Evolutionary conservation across 2,329 filamentous ascomycete genomes (phyloP).

Genomic region (Phialophora expanda): DNA sequence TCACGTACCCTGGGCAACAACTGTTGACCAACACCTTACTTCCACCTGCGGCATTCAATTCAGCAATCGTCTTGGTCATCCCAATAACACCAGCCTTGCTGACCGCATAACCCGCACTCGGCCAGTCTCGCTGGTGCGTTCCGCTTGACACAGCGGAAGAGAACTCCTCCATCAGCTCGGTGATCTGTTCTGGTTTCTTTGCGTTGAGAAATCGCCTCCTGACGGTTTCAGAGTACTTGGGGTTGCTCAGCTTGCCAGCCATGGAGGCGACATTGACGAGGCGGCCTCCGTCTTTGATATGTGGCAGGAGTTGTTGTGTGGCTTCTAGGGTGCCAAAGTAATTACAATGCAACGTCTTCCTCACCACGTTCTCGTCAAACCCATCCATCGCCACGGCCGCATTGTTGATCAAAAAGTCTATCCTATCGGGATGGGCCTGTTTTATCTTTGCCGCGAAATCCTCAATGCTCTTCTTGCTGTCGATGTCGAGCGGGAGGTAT

Average conservation of each 20-base stretch:
- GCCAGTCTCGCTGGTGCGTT: conserved; percentile 54
- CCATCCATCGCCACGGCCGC: conserved; percentile 57
- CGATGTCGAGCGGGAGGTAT: conserved; percentile 57
- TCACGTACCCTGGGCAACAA: conserved; percentile 54
- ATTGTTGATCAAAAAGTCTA: conserved; percentile 62
- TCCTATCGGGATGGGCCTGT: conserved; percentile 53
- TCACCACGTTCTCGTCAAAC: conserved; percentile 55
- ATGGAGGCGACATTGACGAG: conserved; percentile 58
- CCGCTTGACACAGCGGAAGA: conserved; percentile 54
- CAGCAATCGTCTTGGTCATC: conserved; percentile 48
- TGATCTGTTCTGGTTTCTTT: conserved; percentile 52
- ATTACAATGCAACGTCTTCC: conserved; percentile 57
- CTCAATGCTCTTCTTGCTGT: conserved; percentile 52
- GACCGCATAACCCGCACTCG: conserved; percentile 57
- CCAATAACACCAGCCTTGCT: conserved; percentile 54
- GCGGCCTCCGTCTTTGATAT: conserved; percentile 53
- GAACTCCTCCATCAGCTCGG: conserved; percentile 58
- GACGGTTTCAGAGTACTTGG: conserved; percentile 54
- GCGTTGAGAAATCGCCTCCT: conserved; percentile 51
- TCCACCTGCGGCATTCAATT: conserved; percentile 44
- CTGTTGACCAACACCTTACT: conserved; percentile 47
- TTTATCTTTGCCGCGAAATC: conserved; percentile 51
- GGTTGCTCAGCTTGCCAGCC: conserved; percentile 49
- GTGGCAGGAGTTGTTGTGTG: conserved; percentile 53
- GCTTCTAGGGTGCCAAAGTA: conserved; percentile 59